Percentiles rank a stretch among this genome's conserved stretches.
phyloP scores from a whole-genome alignment of 257 asterid genomes.

The Paraleonurus japonicus region DNA sequence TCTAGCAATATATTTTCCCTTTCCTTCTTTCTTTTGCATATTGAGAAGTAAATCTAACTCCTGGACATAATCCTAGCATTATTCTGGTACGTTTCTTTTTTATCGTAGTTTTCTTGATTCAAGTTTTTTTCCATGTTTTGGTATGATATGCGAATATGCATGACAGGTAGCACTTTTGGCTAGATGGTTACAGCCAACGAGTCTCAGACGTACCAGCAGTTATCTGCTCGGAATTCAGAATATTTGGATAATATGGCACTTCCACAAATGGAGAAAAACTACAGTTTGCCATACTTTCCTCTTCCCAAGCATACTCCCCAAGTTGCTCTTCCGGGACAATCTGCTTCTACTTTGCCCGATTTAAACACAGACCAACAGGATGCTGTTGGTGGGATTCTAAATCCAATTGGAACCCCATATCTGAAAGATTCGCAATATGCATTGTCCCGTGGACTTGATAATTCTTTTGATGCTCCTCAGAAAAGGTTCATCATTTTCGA shows the following conservation, averaged over 20 bases:
- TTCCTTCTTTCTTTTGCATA: slow-evolving; percentile 34
- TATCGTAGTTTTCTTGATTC: slow-evolving; percentile 24
- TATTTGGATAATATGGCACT: slow-evolving; percentile 43
- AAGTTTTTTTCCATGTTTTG: slow-evolving; percentile 10
- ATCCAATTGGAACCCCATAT: slow-evolving; percentile 27
- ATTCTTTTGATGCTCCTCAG: slow-evolving; percentile 37
- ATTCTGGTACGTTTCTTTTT: slow-evolving; percentile 43
- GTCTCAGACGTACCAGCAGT: slow-evolving; percentile 44
- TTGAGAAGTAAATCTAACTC: slow-evolving; percentile 30
- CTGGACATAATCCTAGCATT: slow-evolving; percentile 35
- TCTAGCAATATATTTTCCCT: slow-evolving; percentile 39
- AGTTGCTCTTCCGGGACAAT: slow-evolving; percentile 34
- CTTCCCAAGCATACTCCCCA: slow-evolving; percentile 35
- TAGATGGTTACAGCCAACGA: slow-evolving; percentile 57
- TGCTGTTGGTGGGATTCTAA: slow-evolving; percentile 31
- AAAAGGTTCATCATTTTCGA: slow-evolving; percentile 72
- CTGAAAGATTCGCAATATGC: slow-evolving; percentile 26
- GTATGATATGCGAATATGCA: slow-evolving; percentile 15
- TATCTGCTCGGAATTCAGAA: slow-evolving; percentile 44
- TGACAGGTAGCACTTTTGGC: slow-evolving; percentile 48
- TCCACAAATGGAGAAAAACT: slow-evolving; percentile 37
- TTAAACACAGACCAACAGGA: slow-evolving; percentile 28
- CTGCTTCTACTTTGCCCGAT: slow-evolving; percentile 33
- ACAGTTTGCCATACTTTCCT: slow-evolving; percentile 36
- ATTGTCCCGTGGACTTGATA: slow-evolving; percentile 28